Evolutionary conservation across 805 yeast species (phyloP).

Genomic region (Saturnispora diversa): DNA sequence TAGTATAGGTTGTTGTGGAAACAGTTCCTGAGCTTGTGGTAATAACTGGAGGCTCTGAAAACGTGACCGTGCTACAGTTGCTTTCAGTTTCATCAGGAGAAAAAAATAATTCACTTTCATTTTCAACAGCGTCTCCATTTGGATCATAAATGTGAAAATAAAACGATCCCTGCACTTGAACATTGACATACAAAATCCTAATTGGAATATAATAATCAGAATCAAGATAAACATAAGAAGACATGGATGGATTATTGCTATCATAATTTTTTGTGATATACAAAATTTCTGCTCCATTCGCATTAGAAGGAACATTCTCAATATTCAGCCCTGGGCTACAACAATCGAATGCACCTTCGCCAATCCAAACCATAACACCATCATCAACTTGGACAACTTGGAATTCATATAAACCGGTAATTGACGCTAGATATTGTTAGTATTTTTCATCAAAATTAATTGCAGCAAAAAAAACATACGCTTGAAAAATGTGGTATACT

Average conservation of each 20-base stretch:
- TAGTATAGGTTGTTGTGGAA: background rate
- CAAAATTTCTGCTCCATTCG: slow-evolving; percentile 10
- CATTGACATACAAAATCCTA: slow-evolving; percentile 17
- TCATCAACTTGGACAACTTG: slow-evolving; percentile 25
- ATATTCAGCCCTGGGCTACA: slow-evolving; percentile 21
- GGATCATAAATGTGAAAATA: slow-evolving; percentile 13
- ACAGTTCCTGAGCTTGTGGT: background rate
- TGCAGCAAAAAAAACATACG: too few species aligned
- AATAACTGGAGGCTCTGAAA: background rate
- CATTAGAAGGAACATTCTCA: too few species aligned
- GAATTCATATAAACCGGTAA: slow-evolving; percentile 26
- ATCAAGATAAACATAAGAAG: slow-evolving; percentile 12
- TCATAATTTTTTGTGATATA: slow-evolving; percentile 9
- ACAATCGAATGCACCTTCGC: slow-evolving; percentile 31
- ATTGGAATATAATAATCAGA: slow-evolving; percentile 16
- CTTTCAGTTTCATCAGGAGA: too few species aligned
- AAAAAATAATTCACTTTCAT: too few species aligned
- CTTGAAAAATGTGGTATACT: too few species aligned
- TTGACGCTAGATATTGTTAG: too few species aligned
- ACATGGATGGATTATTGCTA: background rate
- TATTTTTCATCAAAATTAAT: too few species aligned
- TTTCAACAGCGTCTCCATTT: slow-evolving; percentile 5
- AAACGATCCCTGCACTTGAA: slow-evolving; percentile 9
- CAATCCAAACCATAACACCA: slow-evolving; percentile 27
- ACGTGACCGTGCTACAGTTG: too few species aligned